phyloP scores from a whole-genome alignment of 306 rosid genomes.

The Lathyrus aphaca region DNA sequence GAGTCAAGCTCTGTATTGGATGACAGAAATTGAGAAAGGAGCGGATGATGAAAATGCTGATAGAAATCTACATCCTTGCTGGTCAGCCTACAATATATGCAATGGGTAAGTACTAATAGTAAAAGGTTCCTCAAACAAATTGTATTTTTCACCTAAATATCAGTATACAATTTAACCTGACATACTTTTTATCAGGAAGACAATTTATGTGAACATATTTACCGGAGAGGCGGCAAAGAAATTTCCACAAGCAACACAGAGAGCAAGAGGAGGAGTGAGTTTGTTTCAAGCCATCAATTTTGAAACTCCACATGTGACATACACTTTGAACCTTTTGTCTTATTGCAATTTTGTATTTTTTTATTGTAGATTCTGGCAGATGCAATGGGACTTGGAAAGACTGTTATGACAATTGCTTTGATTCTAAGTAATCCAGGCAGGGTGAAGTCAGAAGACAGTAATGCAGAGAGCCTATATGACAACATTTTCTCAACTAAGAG shows the following conservation, averaged over 20 bases:
- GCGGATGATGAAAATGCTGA: slow-evolving; percentile 55
- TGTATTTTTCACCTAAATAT: background rate
- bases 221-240: slow-evolving; percentile 73
- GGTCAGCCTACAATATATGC: slow-evolving; percentile 75
- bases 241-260: slow-evolving; percentile 70
- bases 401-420: slow-evolving; percentile 88
- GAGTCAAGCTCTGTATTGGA: slow-evolving; percentile 88
- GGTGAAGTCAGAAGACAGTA: slow-evolving; percentile 40
- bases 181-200: slow-evolving; percentile 52
- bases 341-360: slow-evolving; percentile 21
- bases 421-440: slow-evolving; percentile 63
- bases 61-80: slow-evolving; percentile 79
- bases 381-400: slow-evolving; percentile 98
- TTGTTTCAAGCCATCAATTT: slow-evolving; percentile 22
- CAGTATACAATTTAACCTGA: background rate
- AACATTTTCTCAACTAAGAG: slow-evolving; percentile 36
- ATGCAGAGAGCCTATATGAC: background rate
- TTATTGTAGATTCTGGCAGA: slow-evolving; percentile 69
- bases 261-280: slow-evolving; percentile 97
- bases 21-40: slow-evolving; percentile 79
- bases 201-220: slow-evolving; percentile 72
- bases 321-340: slow-evolving; percentile 18
- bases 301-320: background rate
- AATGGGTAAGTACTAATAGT: slow-evolving; percentile 59
- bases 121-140: slow-evolving; percentile 3